Evolutionary conservation across 1,284 basidiomycete genomes (phyloP).

Genomic region (Ustilago tritici): DNA sequence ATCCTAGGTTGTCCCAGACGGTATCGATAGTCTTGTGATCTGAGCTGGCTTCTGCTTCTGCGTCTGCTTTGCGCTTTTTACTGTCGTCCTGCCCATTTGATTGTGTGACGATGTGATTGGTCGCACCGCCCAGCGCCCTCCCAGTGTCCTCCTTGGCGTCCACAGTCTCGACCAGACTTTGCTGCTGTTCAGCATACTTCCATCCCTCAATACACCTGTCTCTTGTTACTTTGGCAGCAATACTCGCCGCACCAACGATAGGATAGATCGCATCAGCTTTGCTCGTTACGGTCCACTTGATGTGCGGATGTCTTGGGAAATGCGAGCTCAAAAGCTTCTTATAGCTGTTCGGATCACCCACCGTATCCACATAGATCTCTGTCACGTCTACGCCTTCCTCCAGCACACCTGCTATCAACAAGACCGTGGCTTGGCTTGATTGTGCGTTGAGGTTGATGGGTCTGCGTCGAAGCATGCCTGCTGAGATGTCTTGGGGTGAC

Average conservation of each 20-base stretch:
- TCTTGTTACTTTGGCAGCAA: slow-evolving; percentile 95
- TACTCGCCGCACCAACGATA: slow-evolving; percentile 94
- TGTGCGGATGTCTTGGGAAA: slow-evolving; percentile 62
- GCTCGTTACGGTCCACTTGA: slow-evolving; percentile 84
- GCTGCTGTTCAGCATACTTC: slow-evolving; percentile 72
- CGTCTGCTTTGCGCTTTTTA: slow-evolving; percentile 39
- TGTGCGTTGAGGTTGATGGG: slow-evolving; percentile 92
- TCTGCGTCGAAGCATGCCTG: slow-evolving; percentile 86
- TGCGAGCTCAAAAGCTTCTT: slow-evolving; percentile 71
- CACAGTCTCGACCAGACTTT: neutral
- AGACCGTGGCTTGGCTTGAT: slow-evolving; percentile 89
- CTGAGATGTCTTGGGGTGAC: slow-evolving; percentile 90
- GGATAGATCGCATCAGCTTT: slow-evolving; percentile 97
- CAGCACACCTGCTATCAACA: slow-evolving; percentile 85
- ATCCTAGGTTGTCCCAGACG: slow-evolving; percentile 33
- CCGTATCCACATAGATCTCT: slow-evolving; percentile 95
- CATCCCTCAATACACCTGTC: slow-evolving; percentile 90
- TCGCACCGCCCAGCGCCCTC: slow-evolving; percentile 23
- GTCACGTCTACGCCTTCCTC: slow-evolving; percentile 83
- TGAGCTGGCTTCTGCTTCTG: neutral
- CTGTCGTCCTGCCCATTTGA: neutral
- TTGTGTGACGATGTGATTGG: slow-evolving; percentile 8
- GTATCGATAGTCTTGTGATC: neutral
- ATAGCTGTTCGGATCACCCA: slow-evolving; percentile 88
- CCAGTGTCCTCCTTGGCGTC: neutral